phyloP scores from a whole-genome alignment of 192 early-diverging fungal genomes.

The Neocallimastix lanati region DNA sequence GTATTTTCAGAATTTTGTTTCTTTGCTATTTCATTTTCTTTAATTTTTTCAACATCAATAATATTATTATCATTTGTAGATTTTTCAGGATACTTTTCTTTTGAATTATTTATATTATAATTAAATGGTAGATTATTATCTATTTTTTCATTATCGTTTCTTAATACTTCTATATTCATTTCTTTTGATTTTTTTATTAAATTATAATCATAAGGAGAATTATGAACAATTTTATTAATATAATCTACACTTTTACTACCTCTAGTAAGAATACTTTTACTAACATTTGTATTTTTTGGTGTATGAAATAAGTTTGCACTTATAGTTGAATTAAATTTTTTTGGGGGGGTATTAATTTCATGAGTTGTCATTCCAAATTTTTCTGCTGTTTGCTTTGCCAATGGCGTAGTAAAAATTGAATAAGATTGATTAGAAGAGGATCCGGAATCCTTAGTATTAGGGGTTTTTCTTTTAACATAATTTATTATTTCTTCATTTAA shows the following conservation, averaged over 20 bases:
- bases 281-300: background rate
- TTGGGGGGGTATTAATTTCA: background rate
- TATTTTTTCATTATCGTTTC: background rate
- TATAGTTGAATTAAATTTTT: background rate
- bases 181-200: background rate
- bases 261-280: background rate
- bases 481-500: background rate
- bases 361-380: background rate
- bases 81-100: no score
- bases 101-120: background rate
- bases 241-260: background rate
- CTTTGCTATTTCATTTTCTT: no score
- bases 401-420: background rate
- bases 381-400: background rate
- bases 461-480: background rate
- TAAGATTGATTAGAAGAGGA: background rate
- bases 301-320: background rate
- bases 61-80: no score
- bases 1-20: no score
- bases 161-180: no score
- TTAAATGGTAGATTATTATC: background rate
- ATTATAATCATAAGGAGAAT: background rate
- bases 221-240: background rate
- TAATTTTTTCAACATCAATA: no score
- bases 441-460: background rate